Evolutionary conservation across 2,329 filamentous ascomycete species (phyloP), one percentile per base, ranked within the genome.

Genomic region (Mycosphaerella sp.): DNA sequence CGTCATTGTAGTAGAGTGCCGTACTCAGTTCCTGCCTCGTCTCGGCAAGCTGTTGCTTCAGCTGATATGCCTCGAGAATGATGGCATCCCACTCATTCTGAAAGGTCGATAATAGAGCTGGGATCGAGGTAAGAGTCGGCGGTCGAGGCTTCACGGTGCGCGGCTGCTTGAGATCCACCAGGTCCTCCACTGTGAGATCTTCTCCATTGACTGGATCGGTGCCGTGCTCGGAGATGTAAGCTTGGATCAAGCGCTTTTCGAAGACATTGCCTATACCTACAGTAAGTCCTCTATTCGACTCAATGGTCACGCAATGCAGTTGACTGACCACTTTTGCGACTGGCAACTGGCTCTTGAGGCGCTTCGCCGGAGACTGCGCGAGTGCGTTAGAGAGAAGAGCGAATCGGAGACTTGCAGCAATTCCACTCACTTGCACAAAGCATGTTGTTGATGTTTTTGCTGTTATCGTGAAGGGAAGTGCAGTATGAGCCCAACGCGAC

Each of bases 1-100:
- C 92, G 77, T 98, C 93, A 65, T 97, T 89, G 74, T 97, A 92
- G 73, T 98, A 98, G 23, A 98, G 79, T 0, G 93, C 89, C 1
- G 89, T 93, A 53, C 89, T 89, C 53, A 98, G 82, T 76, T 98
- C 93, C 74, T 96, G 91, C 61, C 92, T 80, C 41, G 91, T 95
- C 69, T 95, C 88, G 48, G 86, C 80, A 58, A 98, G 78, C 69
- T 95, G 89, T 71, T 96, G 88, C 74, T 88, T 86, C 56, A 97
- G 76, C 62, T 89, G 93, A 71, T 90, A 96, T 48, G 89, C 88
- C 74, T 98, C 93, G 36, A 97, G 78, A 10, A 92, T 89, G 43
- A 96, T 76, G 7, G 91, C 86, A 70, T 98, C 93, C 93, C 93
- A 98, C 78, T 98, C 93, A 71, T 95, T 95, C 72, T 98, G 93